phyloP scores from a whole-genome alignment of 805 yeast genomes.

The Lipomyces orientalis region DNA sequence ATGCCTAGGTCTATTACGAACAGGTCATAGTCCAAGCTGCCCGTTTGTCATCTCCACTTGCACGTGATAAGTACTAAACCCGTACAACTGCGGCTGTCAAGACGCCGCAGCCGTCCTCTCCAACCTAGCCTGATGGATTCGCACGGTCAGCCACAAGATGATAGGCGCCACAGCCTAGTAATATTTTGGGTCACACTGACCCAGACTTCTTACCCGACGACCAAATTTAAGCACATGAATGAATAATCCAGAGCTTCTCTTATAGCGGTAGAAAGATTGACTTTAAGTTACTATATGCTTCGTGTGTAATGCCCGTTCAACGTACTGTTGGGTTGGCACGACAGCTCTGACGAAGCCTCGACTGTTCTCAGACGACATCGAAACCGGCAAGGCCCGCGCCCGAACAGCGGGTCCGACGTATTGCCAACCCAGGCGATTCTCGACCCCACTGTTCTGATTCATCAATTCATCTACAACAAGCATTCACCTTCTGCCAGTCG shows the following conservation, averaged over 20 bases:
- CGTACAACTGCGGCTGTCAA: background rate
- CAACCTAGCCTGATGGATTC: background rate
- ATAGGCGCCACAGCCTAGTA: background rate
- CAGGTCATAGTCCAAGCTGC: background rate
- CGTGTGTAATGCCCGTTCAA: background rate
- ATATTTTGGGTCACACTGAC: background rate
- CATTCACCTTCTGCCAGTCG: background rate
- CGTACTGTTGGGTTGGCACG: background rate
- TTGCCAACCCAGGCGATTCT: background rate
- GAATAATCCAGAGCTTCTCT: background rate
- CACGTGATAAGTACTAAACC: background rate
- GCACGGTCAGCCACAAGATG: background rate
- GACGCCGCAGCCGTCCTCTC: background rate
- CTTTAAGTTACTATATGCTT: background rate
- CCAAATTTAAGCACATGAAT: background rate
- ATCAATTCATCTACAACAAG: background rate
- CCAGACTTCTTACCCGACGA: background rate
- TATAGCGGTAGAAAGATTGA: too few relatives aligned
- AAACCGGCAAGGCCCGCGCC: too few relatives aligned
- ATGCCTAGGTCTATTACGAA: background rate
- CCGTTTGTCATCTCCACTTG: background rate
- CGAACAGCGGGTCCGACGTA: background rate
- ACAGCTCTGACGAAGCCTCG: background rate
- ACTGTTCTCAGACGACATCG: background rate
- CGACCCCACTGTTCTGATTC: background rate